A percentile compares a stretch with the other conserved stretches of the same genome.
Conservation (phyloP, 768 basidiomycete genomes). For the Pulveroboletus frians region DNA sequence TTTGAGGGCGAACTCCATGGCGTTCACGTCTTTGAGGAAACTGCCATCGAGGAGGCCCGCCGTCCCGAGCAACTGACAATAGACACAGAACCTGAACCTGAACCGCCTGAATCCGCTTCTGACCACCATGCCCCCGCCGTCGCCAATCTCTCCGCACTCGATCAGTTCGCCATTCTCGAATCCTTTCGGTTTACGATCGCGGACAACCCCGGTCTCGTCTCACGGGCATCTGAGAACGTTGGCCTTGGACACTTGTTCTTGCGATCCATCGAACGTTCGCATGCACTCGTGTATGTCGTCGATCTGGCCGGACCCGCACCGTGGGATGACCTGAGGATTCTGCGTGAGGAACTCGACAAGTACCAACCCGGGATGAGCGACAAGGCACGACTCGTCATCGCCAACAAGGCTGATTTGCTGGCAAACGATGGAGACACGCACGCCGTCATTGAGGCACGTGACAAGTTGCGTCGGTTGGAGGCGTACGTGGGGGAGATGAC, state of each 20-base stretch:
- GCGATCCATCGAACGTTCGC: slow-evolving; percentile 87
- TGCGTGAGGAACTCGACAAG: slow-evolving; percentile 79
- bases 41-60: slow-evolving; percentile 46
- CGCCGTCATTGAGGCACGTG: slow-evolving; percentile 48
- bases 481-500: slow-evolving; percentile 51
- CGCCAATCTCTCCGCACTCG: slow-evolving; percentile 19
- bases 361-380: slow-evolving; percentile 74
- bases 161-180: slow-evolving; percentile 61
- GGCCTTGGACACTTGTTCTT: slow-evolving; percentile 94
- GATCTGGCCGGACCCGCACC: slow-evolving; percentile 75
- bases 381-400: slow-evolving; percentile 76
- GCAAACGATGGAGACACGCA: slow-evolving; percentile 42
- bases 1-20: slow-evolving; percentile 58
- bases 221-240: slow-evolving; percentile 78
- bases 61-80: slow-evolving; percentile 33
- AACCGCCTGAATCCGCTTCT: background rate
- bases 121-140: background rate
- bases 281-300: slow-evolving; percentile 87
- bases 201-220: slow-evolving; percentile 93
- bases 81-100: slow-evolving; percentile 28
- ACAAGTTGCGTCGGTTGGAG: slow-evolving; percentile 53
- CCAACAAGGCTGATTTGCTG: slow-evolving; percentile 92
- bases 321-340: slow-evolving; percentile 67
- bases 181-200: slow-evolving; percentile 89
- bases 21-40: slow-evolving; percentile 60